Conservation (phyloP, 2,329 filamentous ascomycete species). For the Ophiobolus disseminans region DNA sequence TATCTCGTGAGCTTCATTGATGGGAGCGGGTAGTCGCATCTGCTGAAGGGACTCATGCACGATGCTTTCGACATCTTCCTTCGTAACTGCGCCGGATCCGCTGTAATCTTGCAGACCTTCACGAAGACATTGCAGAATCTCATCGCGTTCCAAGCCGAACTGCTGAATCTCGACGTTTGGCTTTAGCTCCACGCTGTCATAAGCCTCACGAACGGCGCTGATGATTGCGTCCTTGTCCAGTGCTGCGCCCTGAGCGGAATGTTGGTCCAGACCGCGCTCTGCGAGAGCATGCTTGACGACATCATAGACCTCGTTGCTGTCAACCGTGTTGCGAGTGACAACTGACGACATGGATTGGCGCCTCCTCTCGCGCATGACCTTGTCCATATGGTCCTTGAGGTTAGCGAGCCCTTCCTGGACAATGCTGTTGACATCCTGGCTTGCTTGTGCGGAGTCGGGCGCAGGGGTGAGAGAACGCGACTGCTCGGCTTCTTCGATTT, state of each 20-base stretch:
- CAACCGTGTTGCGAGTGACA: conserved; percentile 69
- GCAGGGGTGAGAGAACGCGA: conserved; percentile 51
- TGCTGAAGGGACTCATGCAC: conserved; percentile 86
- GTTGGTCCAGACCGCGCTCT: conserved; percentile 56
- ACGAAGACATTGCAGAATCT: conserved; percentile 84
- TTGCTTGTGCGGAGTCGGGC: conserved; percentile 49
- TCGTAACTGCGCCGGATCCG: conserved; percentile 66
- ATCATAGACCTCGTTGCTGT: conserved; percentile 85
- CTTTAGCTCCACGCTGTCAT: conserved; percentile 81
- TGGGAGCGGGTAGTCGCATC: conserved; percentile 75
- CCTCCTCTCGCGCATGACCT: conserved; percentile 77
- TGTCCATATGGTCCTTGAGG: conserved; percentile 83
- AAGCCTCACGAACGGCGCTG: conserved; percentile 84
- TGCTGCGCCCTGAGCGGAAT: conserved; percentile 52
- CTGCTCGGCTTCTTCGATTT: conserved; percentile 74
- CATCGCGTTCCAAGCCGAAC: conserved; percentile 86
- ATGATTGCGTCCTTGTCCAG: conserved; percentile 81
- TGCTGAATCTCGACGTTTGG: conserved; percentile 91
- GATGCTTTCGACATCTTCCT: conserved; percentile 84
- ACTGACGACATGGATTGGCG: conserved; percentile 69
- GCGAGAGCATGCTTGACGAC: conserved; percentile 77
- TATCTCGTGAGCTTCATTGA: conserved; percentile 72
- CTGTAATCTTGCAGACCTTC: conserved; percentile 83
- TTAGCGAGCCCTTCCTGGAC: conserved; percentile 82
- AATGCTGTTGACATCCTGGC: conserved; percentile 76